These are phyloP conservation scores for Cadophora gregata DNA, from an alignment of 2,329 filamentous ascomycete genomes.

Conservation along the genomic window DNA sequence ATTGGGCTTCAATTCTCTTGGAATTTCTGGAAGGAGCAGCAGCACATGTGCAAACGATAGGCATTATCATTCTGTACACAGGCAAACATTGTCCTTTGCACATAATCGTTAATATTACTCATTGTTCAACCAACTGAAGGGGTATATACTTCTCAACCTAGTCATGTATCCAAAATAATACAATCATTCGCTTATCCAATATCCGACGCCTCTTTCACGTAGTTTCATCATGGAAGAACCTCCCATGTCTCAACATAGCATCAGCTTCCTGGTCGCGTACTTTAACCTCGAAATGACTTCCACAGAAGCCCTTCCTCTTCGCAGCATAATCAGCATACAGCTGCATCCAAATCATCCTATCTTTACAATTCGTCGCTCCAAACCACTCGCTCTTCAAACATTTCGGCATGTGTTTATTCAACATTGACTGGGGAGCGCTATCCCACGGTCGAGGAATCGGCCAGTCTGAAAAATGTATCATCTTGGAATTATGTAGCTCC, in stretches of 20 bases:
- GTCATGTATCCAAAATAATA: not conserved
- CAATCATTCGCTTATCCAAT: not conserved
- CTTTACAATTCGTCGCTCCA: conserved; percentile 41
- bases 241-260: conserved; percentile 30
- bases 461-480: conserved; percentile 67
- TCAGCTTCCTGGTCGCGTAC: conserved; percentile 31
- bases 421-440: conserved; percentile 33
- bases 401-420: conserved; percentile 42
- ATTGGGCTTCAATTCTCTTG: too few species aligned
- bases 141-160: conserved; percentile 7
- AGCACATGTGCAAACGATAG: too few species aligned
- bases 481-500: conserved; percentile 56
- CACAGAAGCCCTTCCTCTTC: conserved; percentile 39
- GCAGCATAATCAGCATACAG: conserved; percentile 39
- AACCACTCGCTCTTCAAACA: conserved; percentile 40
- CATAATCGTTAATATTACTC: not conserved
- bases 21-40: too few species aligned
- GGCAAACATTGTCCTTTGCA: too few species aligned
- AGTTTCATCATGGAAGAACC: conserved; percentile 35
- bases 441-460: conserved; percentile 65
- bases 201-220: conserved; percentile 1
- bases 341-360: conserved; percentile 39
- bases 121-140: not conserved
- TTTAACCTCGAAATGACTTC: conserved; percentile 39
- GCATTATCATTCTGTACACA: too few species aligned